Evolutionary conservation across 2,329 filamentous ascomycete species (phyloP), one percentile per base, ranked within the genome.

Genomic region (Penicillium sp.): DNA sequence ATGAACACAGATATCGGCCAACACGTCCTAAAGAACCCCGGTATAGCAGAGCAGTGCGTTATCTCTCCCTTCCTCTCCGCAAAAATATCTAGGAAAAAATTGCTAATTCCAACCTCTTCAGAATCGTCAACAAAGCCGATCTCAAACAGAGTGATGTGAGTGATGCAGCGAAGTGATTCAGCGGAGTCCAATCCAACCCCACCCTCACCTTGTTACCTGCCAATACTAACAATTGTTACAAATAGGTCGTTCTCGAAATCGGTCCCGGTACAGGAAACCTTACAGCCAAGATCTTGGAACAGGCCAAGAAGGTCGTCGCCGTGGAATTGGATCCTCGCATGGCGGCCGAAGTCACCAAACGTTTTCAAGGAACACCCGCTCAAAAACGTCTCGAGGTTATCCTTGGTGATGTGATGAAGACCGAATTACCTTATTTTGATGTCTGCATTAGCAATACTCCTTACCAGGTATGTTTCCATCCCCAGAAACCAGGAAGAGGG

Each of bases 321-420:
- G 90, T 97, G 47, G 94, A 99, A 78, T 83, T 97, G 72, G 94
- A 99, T 76, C 92, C 94, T 18, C 84, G 94, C 69, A 97, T 97
- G 94, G 92, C 91, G 11, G 93, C 93, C 55, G 94, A 97, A 77
- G 84, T 97, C 59, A 94, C 91, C 42, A 92, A 95, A 77, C 89
- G 93, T 67, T 92, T 97, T 8, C 92, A 97, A 75, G 92, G 91
- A 18, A 95, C 88, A 39, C 91, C 92, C 0, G 83, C 88, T 63
- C 88, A 90, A 71, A 92, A 91, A 72, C 87, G 91, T 61, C 79
- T 99, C 33, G 92, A 97, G 65, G 87, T 97, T 33, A 79, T 97
- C 47, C 79, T 99, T 7, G 94, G 94, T 37, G 94, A 97, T 75
- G 91, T 93, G 43, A 95, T 97, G 74, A 97, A 97, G 79, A 89